Conservation (phyloP, 2,329 filamentous ascomycete genomes). For the Colletotrichum liriopes region DNA sequence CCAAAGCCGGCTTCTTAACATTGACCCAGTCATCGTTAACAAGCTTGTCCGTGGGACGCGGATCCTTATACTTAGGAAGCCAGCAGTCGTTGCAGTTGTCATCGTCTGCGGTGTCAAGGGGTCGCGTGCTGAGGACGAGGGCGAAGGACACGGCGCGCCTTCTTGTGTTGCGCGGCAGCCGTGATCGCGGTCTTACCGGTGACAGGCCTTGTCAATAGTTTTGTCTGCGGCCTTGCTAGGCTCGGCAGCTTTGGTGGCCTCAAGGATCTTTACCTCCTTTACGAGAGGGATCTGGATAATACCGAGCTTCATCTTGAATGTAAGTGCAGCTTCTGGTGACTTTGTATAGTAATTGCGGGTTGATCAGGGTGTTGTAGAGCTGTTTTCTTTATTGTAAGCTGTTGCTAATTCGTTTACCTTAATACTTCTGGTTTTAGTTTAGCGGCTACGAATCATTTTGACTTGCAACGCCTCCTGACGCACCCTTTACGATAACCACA, state of each 20-base stretch:
- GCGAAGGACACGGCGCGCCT: constrained; percentile 8
- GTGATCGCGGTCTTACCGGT: background rate
- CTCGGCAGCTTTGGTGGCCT: background rate
- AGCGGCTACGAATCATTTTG: no score
- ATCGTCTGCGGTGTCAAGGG: constrained; percentile 33
- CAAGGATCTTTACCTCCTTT: background rate
- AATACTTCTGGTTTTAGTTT: no score
- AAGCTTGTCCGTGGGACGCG: constrained; percentile 14
- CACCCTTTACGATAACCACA: no score
- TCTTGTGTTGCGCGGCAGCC: background rate
- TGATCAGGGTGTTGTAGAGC: background rate
- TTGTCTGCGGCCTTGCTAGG: background rate
- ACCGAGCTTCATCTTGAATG: background rate
- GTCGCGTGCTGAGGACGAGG: constrained; percentile 13
- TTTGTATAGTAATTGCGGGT: background rate
- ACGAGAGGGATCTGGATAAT: background rate
- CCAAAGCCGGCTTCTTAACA: constrained; percentile 20
- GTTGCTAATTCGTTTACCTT: no score
- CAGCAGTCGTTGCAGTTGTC: constrained; percentile 38
- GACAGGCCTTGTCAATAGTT: background rate
- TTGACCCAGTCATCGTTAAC: constrained; percentile 21
- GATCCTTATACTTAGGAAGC: constrained; percentile 27
- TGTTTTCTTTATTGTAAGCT: background rate
- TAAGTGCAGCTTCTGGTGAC: background rate
- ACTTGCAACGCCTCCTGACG: no score